Base-by-base conservation (phyloP, 2,329 filamentous ascomycete genomes). In the Aphanoascus verrucosus region DNA sequence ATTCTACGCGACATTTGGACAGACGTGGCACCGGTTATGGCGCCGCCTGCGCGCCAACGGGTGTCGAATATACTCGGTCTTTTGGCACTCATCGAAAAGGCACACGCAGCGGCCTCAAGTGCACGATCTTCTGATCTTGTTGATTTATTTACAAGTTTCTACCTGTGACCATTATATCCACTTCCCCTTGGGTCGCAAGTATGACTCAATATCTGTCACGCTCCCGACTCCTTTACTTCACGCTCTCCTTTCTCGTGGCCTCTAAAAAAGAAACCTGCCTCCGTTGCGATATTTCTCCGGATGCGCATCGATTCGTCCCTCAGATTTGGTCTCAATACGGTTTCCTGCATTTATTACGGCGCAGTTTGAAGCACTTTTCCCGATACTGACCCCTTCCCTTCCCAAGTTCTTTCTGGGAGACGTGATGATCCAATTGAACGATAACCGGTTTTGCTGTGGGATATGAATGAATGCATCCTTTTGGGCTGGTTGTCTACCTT, bases 51-150 rank as follows among this genome's bases (percentile, higher is more conserved):
- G 38, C 52, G 8, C 55, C 53, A 20, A 63, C 65, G 20, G 67
- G 64, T 17, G 63, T 66, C 31, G 68, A 71, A 56, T 70, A 70
- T 50, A 66, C 68, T 47, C 66, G 66, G 57, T 62, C 63, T 12
- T 69, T 70, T 59, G 68, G 69, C 38, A 61, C 67, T 20, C 68
- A 72, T 61, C 67, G 68, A 41, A 64, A 66, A 56, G 38, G 55
- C 23, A 67, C 71, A 61, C 67, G 68, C 53, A 61, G 63, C 52
- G 60, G 64, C 2, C 49, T 71, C 40, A 66, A 65, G 54, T 72
- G 70, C 56, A 62, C 59, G 47, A 63, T 72, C 56, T 60, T 72
- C 56, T 72, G 61, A 71, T 56, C 44, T n/a, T 11, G n/a, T 28
- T 28, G 23, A 34, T 32, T 19, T 20, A 12, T 19, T 17, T 12